Conservation (phyloP, 257 asterid species). For the Hygrophila difformis region DNA sequence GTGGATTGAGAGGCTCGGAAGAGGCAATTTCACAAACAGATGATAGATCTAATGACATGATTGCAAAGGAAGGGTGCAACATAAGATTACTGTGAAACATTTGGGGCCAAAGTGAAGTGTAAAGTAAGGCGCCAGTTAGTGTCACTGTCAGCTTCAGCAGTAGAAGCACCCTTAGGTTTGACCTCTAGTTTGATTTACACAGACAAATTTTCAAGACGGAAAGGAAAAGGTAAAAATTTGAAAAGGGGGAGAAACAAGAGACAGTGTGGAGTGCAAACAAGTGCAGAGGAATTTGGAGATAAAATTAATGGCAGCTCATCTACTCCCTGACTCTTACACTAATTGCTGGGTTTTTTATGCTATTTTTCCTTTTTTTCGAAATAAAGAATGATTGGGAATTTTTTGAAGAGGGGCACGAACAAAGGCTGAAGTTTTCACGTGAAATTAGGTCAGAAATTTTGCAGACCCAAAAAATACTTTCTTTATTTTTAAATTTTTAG, state of each 20-base stretch:
- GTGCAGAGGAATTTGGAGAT: constrained; percentile 15
- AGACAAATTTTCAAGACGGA: constrained; percentile 13
- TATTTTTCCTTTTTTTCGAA: constrained; percentile 9
- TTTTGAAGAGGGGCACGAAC: constrained; percentile 23
- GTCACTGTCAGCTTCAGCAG: constrained; percentile 54
- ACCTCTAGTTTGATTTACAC: constrained; percentile 16
- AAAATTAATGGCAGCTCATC: constrained; percentile 32
- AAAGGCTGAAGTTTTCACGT: constrained; percentile 26
- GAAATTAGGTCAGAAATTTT: constrained; percentile 20
- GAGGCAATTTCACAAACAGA: no score
- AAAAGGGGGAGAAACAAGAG: no score
- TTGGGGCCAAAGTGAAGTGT: constrained; percentile 21
- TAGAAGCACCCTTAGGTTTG: constrained; percentile 26
- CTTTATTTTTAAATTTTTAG: no score
- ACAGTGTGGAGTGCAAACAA: no score
- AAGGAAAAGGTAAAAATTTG: constrained; percentile 11
- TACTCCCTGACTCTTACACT: constrained; percentile 27
- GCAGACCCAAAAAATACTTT: constrained; percentile 22
- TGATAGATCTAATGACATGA: no score
- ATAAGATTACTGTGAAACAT: no score
- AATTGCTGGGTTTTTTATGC: constrained; percentile 13
- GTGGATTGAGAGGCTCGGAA: no score
- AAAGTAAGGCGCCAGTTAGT: constrained; percentile 43
- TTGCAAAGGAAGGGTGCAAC: no score
- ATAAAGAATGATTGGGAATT: constrained; percentile 6